A percentile compares a stretch with the other conserved stretches of the same genome.
These are phyloP conservation scores for Fragaria iinumae DNA, from an alignment of 306 rosid species.

Conservation along the genomic window DNA sequence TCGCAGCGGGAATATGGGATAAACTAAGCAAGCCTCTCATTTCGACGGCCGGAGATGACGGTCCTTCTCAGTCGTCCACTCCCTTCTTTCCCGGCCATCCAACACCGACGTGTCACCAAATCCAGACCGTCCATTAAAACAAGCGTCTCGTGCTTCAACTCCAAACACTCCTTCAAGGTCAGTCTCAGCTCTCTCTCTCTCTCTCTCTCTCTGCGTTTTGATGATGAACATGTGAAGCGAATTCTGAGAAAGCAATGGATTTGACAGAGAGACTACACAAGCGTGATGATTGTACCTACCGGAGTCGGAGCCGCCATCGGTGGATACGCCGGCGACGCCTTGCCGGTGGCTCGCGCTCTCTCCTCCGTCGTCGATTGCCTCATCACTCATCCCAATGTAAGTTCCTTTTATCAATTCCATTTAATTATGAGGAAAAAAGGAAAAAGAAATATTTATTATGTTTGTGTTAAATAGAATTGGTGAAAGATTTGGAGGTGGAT, in stretches of 20 bases:
- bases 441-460: neutral
- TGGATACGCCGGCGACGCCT: slow-evolving; percentile 84
- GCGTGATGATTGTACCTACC: slow-evolving; percentile 81
- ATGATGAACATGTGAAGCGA: neutral
- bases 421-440: too few relatives aligned
- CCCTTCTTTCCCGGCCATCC: too few relatives aligned
- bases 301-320: slow-evolving; percentile 87
- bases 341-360: slow-evolving; percentile 83
- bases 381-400: slow-evolving; percentile 79
- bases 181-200: slow-evolving; percentile 4
- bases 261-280: slow-evolving; percentile 63
- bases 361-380: slow-evolving; percentile 83
- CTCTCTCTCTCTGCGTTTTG: neutral
- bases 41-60: too few relatives aligned
- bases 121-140: slow-evolving; percentile 18
- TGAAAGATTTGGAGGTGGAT: neutral
- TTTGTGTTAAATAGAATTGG: neutral
- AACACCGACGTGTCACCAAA: neutral
- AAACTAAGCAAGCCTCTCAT: too few relatives aligned
- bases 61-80: too few relatives aligned
- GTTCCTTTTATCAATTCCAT: neutral
- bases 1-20: neutral
- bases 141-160: slow-evolving; percentile 37
- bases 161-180: slow-evolving; percentile 44
- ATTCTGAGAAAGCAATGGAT: neutral